Conservation (phyloP, 257 asterid species). For the Petunia secreta region DNA sequence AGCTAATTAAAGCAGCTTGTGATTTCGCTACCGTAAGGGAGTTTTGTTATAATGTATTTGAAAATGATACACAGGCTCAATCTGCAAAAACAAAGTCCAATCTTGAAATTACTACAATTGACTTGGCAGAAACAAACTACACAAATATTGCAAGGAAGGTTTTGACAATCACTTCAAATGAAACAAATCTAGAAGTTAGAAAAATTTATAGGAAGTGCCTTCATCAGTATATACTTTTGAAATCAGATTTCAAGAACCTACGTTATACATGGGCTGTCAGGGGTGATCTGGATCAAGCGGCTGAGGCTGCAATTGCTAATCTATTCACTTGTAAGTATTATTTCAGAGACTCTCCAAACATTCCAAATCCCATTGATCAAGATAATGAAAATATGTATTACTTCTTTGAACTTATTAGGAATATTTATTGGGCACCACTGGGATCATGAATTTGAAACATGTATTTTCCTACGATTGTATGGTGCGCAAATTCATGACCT, state of each 20-base stretch:
- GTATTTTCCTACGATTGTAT: no score
- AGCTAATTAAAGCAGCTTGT: not conserved
- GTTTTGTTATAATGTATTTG: not conserved
- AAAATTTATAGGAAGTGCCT: not conserved
- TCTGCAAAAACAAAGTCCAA: not conserved
- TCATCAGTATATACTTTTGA: not conserved
- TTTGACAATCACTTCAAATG: not conserved
- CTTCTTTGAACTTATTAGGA: no score
- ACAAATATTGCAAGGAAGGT: not conserved
- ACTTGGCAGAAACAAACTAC: not conserved
- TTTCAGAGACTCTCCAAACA: no score
- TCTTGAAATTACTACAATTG: not conserved
- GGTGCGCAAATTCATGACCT: no score
- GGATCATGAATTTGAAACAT: no score
- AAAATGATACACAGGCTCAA: not conserved
- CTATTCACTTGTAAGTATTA: no score
- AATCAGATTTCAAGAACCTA: not conserved
- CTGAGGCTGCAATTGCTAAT: not conserved
- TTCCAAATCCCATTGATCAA: no score
- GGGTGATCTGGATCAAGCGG: not conserved
- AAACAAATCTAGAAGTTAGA: not conserved
- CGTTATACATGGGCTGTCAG: not conserved
- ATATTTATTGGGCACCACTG: no score
- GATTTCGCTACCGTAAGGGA: not conserved
- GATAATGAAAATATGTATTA: no score